Conservation (phyloP, 192 early-diverging fungal genomes). For the Coemansia sp. region DNA sequence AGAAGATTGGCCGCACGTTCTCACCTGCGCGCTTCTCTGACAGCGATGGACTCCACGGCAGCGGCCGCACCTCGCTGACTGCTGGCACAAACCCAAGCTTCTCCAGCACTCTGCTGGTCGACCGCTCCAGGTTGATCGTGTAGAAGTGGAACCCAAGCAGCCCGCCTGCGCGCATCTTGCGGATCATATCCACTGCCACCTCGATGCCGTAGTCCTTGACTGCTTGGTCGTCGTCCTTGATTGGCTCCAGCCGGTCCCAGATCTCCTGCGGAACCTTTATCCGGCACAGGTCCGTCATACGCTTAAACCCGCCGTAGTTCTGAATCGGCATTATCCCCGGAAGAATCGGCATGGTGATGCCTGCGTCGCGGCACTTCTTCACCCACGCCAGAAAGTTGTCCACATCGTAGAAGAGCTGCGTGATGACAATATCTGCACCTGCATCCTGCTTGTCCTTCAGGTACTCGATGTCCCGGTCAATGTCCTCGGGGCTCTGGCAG, state of each 20-base stretch:
- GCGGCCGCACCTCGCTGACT: constrained; percentile 61
- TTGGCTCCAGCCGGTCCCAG: constrained; percentile 82
- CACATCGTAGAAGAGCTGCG: constrained; percentile 94
- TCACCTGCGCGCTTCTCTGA: constrained; percentile 87
- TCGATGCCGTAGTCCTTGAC: constrained; percentile 91
- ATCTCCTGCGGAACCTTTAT: constrained; percentile 86
- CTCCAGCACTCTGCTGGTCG: constrained; percentile 85
- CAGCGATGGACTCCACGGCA: constrained; percentile 72
- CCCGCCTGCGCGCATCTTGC: constrained; percentile 67
- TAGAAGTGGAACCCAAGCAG: constrained; percentile 92
- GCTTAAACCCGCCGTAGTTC: constrained; percentile 87
- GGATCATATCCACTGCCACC: constrained; percentile 84
- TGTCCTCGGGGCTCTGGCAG: constrained; percentile 72
- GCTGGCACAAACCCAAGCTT: constrained; percentile 74
- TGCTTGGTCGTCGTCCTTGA: constrained; percentile 98
- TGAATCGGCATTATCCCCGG: constrained; percentile 98
- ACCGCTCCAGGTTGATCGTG: constrained; percentile 90
- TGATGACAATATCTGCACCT: constrained; percentile 90
- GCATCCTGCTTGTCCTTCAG: constrained; percentile 90
- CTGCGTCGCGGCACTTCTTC: constrained; percentile 67
- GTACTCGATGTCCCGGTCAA: constrained; percentile 73
- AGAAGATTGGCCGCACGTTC: constrained; percentile 98
- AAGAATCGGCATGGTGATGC: constrained; percentile 81
- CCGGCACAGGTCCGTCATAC: constrained; percentile 85
- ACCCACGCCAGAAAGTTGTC: constrained; percentile 84